Percentiles rank a stretch among this genome's conserved stretches.
Evolutionary conservation across 768 basidiomycete genomes (phyloP).

Genomic region (Sporobolomyces roseus): DNA sequence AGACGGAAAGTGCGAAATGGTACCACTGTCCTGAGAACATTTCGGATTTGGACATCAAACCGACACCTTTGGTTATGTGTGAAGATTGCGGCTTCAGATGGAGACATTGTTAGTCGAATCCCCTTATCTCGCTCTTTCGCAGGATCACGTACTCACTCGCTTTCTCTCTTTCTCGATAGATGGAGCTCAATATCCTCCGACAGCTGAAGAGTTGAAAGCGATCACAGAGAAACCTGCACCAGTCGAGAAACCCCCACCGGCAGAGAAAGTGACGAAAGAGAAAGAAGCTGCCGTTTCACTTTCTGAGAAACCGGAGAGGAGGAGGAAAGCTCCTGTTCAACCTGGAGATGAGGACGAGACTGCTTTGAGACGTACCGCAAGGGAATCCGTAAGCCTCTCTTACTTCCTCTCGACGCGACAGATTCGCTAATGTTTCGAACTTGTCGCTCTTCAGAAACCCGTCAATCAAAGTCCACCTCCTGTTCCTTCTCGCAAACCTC

Average conservation of each 20-base stretch:
- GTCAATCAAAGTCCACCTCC: too few species aligned
- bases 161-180: slow-evolving; percentile 2
- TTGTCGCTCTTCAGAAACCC: too few species aligned
- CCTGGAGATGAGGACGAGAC: background rate
- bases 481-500: slow-evolving; percentile 25
- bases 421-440: too few species aligned
- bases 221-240: slow-evolving; percentile 1
- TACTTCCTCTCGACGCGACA: background rate
- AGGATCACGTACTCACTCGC: too few species aligned
- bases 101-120: slow-evolving; percentile 41
- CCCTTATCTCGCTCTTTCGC: background rate
- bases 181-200: slow-evolving; percentile 37
- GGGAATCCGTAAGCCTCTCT: background rate
- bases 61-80: slow-evolving; percentile 38
- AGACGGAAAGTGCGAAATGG: slow-evolving; percentile 30
- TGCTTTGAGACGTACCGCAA: background rate
- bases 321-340: slow-evolving; percentile 2
- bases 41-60: slow-evolving; percentile 26
- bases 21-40: slow-evolving; percentile 42
- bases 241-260: background rate
- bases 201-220: slow-evolving; percentile 30
- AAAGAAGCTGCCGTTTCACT: background rate
- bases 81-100: slow-evolving; percentile 41
- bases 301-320: background rate
- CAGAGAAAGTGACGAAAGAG: slow-evolving; percentile 6